A percentile compares a stretch with the other conserved stretches of the same genome.
Conservation (phyloP, 2,329 filamentous ascomycete genomes). For the Fusarium fujikuroi region DNA sequence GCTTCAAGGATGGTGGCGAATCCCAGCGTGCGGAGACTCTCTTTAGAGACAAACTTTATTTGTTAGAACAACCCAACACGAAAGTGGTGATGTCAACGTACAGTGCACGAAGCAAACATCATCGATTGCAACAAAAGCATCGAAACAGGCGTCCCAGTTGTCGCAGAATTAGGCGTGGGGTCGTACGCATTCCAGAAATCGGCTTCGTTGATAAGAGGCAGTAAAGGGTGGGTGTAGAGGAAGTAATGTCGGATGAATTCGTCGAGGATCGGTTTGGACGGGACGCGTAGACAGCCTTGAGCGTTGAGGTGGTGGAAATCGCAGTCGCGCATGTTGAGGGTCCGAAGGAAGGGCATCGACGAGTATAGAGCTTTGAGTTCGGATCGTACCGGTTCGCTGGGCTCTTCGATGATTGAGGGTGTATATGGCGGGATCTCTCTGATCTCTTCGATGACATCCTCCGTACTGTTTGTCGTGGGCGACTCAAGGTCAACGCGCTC, state of each 20-base stretch:
- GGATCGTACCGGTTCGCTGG: conserved; percentile 13
- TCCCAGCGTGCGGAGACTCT: conserved; percentile 24
- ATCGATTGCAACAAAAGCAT: conserved; percentile 32
- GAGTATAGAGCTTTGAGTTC: conserved; percentile 35
- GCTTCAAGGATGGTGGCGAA: conserved; percentile 29
- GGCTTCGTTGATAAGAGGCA: conserved; percentile 32
- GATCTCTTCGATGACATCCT: background rate
- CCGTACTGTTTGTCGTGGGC: background rate
- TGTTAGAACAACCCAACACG: background rate
- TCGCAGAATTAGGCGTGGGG: background rate
- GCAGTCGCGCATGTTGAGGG: conserved; percentile 27
- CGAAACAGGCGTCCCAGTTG: conserved; percentile 19
- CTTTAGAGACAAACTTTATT: conserved; percentile 22
- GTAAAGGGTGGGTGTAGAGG: conserved; percentile 31
- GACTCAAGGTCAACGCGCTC: conserved; percentile 3
- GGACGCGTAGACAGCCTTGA: conserved; percentile 32
- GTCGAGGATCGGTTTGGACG: conserved; percentile 33
- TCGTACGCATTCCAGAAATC: conserved; percentile 35
- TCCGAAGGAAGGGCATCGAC: conserved; percentile 29
- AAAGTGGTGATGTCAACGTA: conserved; percentile 1
- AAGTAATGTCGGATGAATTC: conserved; percentile 36
- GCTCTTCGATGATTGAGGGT: background rate
- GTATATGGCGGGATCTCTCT: background rate
- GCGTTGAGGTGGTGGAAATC: conserved; percentile 25
- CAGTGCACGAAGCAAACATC: conserved; percentile 38